A percentile compares a stretch with the other conserved stretches of the same genome.
phyloP scores from a whole-genome alignment of 2,329 filamentous ascomycete genomes.

The Fusarium longipes region DNA sequence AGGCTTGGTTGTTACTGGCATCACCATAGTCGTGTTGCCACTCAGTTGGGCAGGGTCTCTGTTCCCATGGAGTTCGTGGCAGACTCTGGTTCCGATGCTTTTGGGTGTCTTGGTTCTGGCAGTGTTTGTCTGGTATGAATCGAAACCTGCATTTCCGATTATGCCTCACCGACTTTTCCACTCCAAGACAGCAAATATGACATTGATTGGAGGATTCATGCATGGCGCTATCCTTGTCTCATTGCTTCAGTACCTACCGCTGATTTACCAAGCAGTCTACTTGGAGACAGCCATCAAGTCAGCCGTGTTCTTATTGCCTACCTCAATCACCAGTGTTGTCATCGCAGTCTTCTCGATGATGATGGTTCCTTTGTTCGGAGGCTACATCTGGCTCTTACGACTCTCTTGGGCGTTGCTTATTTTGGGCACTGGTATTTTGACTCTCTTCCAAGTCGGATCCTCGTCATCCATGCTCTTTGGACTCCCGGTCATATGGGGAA shows the following conservation, averaged over 20 bases:
- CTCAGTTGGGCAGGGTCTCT: conserved; percentile 25
- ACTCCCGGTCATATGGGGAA: conserved; percentile 17
- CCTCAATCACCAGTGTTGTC: conserved; percentile 2
- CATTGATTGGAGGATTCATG: conserved; percentile 17
- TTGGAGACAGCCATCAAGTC: conserved; percentile 15
- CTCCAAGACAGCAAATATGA: conserved; percentile 22
- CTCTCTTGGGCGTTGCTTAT: conserved; percentile 2
- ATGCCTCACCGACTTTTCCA: conserved; percentile 20
- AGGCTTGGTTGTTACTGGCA: conserved; percentile 7
- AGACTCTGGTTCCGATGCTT: conserved; percentile 13
- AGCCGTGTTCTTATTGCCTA: conserved; percentile 7
- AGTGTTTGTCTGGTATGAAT: conserved; percentile 6
- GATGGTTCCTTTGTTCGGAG: conserved; percentile 20
- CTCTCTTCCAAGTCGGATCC: background rate
- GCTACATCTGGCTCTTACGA: conserved; percentile 12
- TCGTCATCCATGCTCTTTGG: conserved; percentile 1
- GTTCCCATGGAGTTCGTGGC: conserved; percentile 15
- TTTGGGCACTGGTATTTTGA: conserved; percentile 6
- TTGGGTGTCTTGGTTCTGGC: background rate
- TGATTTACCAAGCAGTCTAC: conserved; percentile 19
- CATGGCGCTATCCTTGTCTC: conserved; percentile 19
- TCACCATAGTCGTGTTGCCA: conserved; percentile 10
- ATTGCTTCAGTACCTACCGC: conserved; percentile 4
- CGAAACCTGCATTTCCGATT: conserved; percentile 8
- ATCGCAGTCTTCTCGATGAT: conserved; percentile 21